phyloP scores from a whole-genome alignment of 1,284 basidiomycete genomes.

The Tremellales sp. region DNA sequence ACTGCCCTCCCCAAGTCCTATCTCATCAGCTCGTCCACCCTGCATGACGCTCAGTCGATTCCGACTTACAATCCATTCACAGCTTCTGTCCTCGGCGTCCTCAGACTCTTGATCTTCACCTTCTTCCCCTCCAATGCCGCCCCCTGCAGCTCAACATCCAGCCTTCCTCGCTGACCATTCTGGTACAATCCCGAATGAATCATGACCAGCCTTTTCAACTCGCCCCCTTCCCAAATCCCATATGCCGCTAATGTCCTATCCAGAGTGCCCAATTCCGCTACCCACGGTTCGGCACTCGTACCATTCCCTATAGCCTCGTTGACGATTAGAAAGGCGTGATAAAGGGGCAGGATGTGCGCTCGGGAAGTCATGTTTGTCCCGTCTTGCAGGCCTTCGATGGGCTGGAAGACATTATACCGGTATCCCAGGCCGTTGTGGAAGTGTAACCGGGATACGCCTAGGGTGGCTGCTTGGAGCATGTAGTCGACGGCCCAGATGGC shows the following conservation, averaged over 20 bases:
- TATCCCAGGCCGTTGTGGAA: conserved; percentile 53
- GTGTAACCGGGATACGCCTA: conserved; percentile 47
- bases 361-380: conserved; percentile 41
- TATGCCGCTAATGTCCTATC: conserved; percentile 58
- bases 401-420: conserved; percentile 46
- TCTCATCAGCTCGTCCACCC: background rate
- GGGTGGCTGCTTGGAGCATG: conserved; percentile 52
- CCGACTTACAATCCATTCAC: background rate
- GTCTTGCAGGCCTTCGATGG: conserved; percentile 51
- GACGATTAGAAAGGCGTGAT: conserved; percentile 58
- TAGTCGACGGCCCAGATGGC: conserved; percentile 67
- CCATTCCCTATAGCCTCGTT: conserved; percentile 50
- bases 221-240: conserved; percentile 57
- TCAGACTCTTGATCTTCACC: background rate
- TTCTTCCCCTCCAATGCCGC: background rate
- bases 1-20: conserved; percentile 11
- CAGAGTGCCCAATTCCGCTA: conserved; percentile 56
- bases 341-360: conserved; percentile 59
- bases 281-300: conserved; percentile 45
- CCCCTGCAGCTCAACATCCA: background rate
- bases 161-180: too few species aligned
- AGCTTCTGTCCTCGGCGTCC: background rate
- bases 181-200: conserved; percentile 49
- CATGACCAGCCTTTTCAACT: conserved; percentile 55
- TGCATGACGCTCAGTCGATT: background rate